phyloP scores from a whole-genome alignment of 352 stramenopile species.

The Globisporangium middletonii region DNA sequence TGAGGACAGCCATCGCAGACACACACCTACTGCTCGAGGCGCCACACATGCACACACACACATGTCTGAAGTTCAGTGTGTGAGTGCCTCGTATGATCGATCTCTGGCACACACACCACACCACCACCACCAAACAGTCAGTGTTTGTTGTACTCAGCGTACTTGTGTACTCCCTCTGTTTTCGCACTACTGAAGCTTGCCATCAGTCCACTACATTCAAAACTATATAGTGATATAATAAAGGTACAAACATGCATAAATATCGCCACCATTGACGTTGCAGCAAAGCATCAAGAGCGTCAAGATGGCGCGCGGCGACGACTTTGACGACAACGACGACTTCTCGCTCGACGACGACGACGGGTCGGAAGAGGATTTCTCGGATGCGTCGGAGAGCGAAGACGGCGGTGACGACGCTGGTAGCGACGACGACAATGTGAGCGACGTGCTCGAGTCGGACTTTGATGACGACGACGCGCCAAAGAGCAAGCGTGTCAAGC shows the following conservation, averaged over 20 bases:
- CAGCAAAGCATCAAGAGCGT: background rate
- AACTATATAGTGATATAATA: too few species aligned
- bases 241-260: too few species aligned
- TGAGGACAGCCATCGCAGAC: background rate
- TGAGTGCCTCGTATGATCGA: too few species aligned
- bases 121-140: too few species aligned
- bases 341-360: slow-evolving; percentile 54
- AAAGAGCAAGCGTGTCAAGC: slow-evolving; percentile 21
- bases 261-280: too few species aligned
- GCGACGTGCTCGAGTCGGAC: slow-evolving; percentile 33
- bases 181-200: too few species aligned
- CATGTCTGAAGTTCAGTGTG: background rate
- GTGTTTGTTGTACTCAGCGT: too few species aligned
- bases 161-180: too few species aligned
- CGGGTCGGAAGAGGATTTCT: slow-evolving; percentile 32
- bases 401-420: slow-evolving; percentile 30
- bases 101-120: too few species aligned
- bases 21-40: background rate
- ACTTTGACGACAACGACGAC: slow-evolving; percentile 44
- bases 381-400: slow-evolving; percentile 16
- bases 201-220: too few species aligned
- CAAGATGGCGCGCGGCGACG: slow-evolving; percentile 8
- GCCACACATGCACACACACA: background rate
- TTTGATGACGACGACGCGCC: slow-evolving; percentile 28
- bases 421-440: slow-evolving; percentile 17